phyloP scores from a whole-genome alignment of 768 basidiomycete species.

The Rhodosporidiobolus odoratus region DNA sequence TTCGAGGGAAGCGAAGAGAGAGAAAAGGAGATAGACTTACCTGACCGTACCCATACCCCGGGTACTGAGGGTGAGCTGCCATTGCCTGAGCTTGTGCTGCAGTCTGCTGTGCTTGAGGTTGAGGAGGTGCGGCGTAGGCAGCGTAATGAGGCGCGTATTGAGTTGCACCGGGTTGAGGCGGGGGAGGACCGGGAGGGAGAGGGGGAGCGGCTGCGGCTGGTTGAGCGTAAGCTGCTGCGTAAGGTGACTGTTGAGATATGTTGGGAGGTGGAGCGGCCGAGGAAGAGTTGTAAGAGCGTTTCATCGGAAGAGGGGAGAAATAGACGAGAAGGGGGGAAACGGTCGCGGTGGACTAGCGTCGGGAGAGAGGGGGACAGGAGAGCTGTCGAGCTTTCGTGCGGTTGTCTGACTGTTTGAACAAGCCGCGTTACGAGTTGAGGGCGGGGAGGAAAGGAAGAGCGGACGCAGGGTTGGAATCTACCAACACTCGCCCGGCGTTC shows the following conservation, averaged over 20 bases:
- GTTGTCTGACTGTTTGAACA: too few species aligned
- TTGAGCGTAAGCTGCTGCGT: conserved; percentile 2
- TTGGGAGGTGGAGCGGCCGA: neutral
- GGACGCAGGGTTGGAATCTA: too few species aligned
- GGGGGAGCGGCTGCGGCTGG: conserved; percentile 14
- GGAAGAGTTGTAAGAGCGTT: conserved; percentile 15
- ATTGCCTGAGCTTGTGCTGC: neutral
- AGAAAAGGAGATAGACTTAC: conserved; percentile 10
- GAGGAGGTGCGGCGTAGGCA: conserved; percentile 81
- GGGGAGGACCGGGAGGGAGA: conserved; percentile 21
- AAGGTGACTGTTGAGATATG: neutral
- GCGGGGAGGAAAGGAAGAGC: too few species aligned
- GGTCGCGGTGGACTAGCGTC: too few species aligned
- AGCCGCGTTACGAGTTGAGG: too few species aligned
- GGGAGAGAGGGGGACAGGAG: too few species aligned
- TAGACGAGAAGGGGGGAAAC: too few species aligned
- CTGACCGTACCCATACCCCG: conserved; percentile 39
- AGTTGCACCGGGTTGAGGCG: neutral
- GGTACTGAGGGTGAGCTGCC: conserved; percentile 39
- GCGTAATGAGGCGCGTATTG: too few species aligned
- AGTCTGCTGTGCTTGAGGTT: conserved; percentile 42
- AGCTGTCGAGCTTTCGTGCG: too few species aligned
- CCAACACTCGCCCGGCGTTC: too few species aligned
- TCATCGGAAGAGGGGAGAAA: too few species aligned
- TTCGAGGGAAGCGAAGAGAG: conserved; percentile 21